Evolutionary conservation across 768 basidiomycete genomes (phyloP), one percentile per base, ranked within the genome.

Genomic region (Tricholomella constricta): DNA sequence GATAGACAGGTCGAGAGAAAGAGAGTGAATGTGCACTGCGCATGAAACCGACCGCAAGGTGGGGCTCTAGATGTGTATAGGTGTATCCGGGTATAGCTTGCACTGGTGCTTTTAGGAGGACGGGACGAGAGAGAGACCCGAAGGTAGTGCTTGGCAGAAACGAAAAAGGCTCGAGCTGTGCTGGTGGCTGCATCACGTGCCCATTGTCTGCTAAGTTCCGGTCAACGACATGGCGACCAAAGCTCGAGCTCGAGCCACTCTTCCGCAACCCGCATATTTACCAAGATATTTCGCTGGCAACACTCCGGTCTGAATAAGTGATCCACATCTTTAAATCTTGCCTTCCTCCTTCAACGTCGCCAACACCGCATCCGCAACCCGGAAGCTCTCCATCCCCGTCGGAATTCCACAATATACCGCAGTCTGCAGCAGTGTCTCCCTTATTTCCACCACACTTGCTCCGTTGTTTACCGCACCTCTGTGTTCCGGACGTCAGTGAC

Each of bases 401-500:
- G 76, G 76, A 22, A 75, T 73, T 0, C 74, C 75, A 52, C 71
- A 71, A 44, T 78, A 78, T 4, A 74, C 65, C 22, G 76, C 70
- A 0, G 72, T 65, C 46, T 78, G 77, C 40, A 78, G 52, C 31
- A 78, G 57, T 0, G 75, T 76, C 54, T 78, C 77, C 25, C 73
- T 58, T 25, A 78, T 76, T 47, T 78, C 77, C 6, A 74, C 48
- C 43, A 76, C 74, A 6, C 71, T 68, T 8, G 72, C 74, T 6
- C 77, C 77, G 44, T 78, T 78, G 27, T 68, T 70, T 12, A 77
- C 67, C 6, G 77, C 77, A 9, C 77, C 76, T 51, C 77, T 76
- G 37, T 32, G 20, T 4, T 11, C 12, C 38, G 14, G 12, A 31
- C 6, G 6, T 55, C n/a, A n/a, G 19, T 20, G 14, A 42, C 27